Evolutionary conservation across 2,329 filamentous ascomycete genomes (phyloP).

Genomic region (Metarhizium guizhouense): DNA sequence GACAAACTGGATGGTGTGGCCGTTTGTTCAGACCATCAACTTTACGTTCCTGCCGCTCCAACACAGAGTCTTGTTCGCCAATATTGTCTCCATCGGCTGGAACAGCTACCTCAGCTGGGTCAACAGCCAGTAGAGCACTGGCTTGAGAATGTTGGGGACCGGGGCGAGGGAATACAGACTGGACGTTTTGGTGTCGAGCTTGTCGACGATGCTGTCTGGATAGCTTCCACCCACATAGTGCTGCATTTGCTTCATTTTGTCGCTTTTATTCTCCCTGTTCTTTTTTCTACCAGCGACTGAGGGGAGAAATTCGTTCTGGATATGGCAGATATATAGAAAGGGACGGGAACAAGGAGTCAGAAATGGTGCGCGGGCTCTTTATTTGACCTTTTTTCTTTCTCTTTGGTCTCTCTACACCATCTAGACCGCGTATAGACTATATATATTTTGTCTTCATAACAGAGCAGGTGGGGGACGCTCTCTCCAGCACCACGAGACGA

Average conservation of each 20-base stretch:
- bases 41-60: conserved; percentile 81
- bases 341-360: neutral
- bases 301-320: neutral
- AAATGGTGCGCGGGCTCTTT: neutral
- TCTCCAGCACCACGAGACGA: neutral
- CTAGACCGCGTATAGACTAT: neutral
- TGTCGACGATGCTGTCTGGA: neutral
- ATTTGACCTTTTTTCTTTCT: neutral
- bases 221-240: neutral
- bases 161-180: conserved; percentile 2
- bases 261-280: neutral
- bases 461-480: neutral
- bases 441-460: neutral
- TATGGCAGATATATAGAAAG: neutral
- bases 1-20: conserved; percentile 87
- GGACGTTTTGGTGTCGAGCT: neutral
- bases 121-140: conserved; percentile 34
- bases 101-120: conserved; percentile 56
- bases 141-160: conserved; percentile 2
- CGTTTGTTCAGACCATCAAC: conserved; percentile 74
- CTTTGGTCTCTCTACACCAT: neutral
- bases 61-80: conserved; percentile 78
- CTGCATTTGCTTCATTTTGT: conserved; percentile 3
- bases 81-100: conserved; percentile 63
- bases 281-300: neutral